Evolutionary conservation across 768 basidiomycete species (phyloP), one percentile per base, ranked within the genome.

Genomic region (Lepiota venenata): DNA sequence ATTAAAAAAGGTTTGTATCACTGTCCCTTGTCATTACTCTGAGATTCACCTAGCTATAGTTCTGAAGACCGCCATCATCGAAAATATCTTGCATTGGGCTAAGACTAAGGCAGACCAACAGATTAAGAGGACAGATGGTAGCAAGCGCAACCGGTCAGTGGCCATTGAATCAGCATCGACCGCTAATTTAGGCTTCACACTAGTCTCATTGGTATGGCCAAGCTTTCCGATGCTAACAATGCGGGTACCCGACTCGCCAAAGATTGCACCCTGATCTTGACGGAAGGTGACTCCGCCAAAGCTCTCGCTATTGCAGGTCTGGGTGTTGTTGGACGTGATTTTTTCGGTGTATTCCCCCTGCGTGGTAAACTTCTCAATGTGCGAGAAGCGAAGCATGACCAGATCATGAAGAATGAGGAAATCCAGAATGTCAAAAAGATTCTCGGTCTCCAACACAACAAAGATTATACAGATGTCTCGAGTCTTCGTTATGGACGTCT

Each of bases 241-340:
- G 97, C 97, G 1, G 97, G 97, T 8, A 91, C 91, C 5, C 85
- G 76, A 61, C 74, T 84, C 40, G 93, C 83, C 5, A 78, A 80
- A 44, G 78, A 87, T 42, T 98, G 97, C 63, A 98, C 97, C 1
- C 82, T 99, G 50, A 99, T 99, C 55, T 75, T 99, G 3, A 98
- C 97, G 0, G 97, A 99, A 81, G 97, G 97, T 77, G 96, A 98
- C 73, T 98, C 97, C 20, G 97, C 97, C 77, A 98, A 98, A 68
- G 86, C 94, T 5, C 79, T 99, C 37, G 97, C 97, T 9, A 87
- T 98, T 22, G 93, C 95, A 44, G 97, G 97, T 46, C 82, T 99
- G 32, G 83, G 85, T 52, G 94, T 98, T 25, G 93, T 98, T 54
- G 97, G 97, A 4, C 87, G 97, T 56, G 95, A 99, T 69, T 84